Percentiles rank a stretch among this genome's conserved stretches.
Conservation (phyloP, 1,284 basidiomycete genomes). For the Moesziomyces globuligerus region DNA sequence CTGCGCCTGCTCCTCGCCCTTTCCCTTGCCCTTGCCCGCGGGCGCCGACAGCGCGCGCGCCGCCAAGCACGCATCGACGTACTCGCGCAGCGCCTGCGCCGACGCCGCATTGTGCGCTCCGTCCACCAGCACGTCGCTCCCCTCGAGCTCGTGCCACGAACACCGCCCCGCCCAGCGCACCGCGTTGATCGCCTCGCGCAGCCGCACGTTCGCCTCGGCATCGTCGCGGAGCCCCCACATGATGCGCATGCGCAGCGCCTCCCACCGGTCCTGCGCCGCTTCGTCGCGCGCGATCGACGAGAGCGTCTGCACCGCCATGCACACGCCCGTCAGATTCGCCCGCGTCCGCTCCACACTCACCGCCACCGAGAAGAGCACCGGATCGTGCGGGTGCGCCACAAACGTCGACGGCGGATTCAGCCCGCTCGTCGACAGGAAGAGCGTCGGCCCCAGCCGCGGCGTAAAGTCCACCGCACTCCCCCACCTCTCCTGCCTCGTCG, state of each 20-base stretch:
- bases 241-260: slow-evolving; percentile 56
- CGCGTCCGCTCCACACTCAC: slow-evolving; percentile 49
- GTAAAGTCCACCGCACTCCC: slow-evolving; percentile 30
- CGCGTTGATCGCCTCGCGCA: slow-evolving; percentile 30
- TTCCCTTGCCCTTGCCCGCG: slow-evolving; percentile 4
- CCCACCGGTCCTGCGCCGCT: slow-evolving; percentile 42
- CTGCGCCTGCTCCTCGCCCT: not conserved
- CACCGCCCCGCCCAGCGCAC: slow-evolving; percentile 83
- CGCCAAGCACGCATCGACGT: slow-evolving; percentile 71
- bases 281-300: slow-evolving; percentile 61
- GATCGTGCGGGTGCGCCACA: slow-evolving; percentile 47
- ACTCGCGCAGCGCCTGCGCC: slow-evolving; percentile 76
- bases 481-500: slow-evolving; percentile 27
- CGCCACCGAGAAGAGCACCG: slow-evolving; percentile 23
- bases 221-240: slow-evolving; percentile 55
- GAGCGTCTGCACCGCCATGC: slow-evolving; percentile 62
- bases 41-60: slow-evolving; percentile 7
- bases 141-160: slow-evolving; percentile 72
- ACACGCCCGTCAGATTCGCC: slow-evolving; percentile 51
- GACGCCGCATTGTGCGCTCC: slow-evolving; percentile 96
- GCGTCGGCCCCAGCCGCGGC: slow-evolving; percentile 30
- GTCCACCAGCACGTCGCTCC: slow-evolving; percentile 74
- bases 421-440: slow-evolving; percentile 42
- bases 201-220: slow-evolving; percentile 23
- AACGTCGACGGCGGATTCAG: slow-evolving; percentile 47